A percentile compares a stretch with the other conserved stretches of the same genome.
Evolutionary conservation across 306 rosid genomes (phyloP).

Genomic region (Leucaena leucocephala): DNA sequence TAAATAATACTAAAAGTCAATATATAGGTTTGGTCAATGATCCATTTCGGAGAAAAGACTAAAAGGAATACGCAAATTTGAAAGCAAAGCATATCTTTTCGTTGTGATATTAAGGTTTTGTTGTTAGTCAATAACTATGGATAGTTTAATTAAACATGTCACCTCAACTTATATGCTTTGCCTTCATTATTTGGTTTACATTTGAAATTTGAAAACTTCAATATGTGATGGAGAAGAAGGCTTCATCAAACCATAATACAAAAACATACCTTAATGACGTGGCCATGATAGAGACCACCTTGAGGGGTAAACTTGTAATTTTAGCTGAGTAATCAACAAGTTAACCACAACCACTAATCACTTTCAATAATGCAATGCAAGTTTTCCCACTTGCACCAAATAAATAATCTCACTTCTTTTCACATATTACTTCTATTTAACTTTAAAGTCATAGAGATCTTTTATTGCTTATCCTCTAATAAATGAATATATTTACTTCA

Average conservation of each 20-base stretch:
- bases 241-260: background rate
- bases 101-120: background rate
- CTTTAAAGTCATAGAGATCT: background rate
- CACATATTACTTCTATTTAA: background rate
- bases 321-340: background rate
- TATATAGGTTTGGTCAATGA: background rate
- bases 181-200: background rate
- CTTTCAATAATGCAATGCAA: background rate
- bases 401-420: background rate
- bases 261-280: background rate
- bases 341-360: background rate
- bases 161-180: background rate
- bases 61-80: background rate
- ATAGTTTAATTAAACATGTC: background rate
- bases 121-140: background rate
- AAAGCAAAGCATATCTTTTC: background rate
- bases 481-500: too few species aligned
- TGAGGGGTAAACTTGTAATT: background rate
- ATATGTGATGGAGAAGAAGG: background rate
- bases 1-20: background rate
- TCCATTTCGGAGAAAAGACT: background rate
- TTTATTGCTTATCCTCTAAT: background rate
- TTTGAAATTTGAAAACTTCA: background rate
- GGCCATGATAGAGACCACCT: background rate
- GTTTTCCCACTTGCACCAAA: background rate